phyloP scores from a whole-genome alignment of 2,329 filamentous ascomycete species.

The Grosmannia serpens region DNA sequence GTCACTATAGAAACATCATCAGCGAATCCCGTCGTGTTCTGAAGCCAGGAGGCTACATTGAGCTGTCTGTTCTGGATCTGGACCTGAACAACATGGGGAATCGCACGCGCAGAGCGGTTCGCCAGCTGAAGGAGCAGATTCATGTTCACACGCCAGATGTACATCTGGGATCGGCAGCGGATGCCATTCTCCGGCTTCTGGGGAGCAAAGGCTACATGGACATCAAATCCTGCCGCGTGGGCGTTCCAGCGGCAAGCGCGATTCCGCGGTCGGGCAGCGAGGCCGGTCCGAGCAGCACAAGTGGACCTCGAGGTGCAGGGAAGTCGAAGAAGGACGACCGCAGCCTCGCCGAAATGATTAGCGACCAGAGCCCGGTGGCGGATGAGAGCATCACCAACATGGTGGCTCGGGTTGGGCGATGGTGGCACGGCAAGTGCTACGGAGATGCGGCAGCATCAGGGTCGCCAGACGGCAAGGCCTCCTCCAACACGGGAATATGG shows the following conservation, averaged over 20 bases:
- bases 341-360: conserved; percentile 61
- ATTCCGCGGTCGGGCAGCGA: conserved; percentile 19
- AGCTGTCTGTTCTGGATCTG: conserved; percentile 65
- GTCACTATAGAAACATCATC: conserved; percentile 58
- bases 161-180: conserved; percentile 47
- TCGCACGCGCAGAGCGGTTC: conserved; percentile 54
- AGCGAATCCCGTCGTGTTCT: conserved; percentile 67
- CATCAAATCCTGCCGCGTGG: conserved; percentile 66
- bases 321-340: conserved; percentile 34
- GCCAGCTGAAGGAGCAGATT: conserved; percentile 60
- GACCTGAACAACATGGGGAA: conserved; percentile 77
- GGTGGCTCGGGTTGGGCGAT: conserved; percentile 83
- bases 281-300: conserved; percentile 2
- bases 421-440: conserved; percentile 95
- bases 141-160: conserved; percentile 47
- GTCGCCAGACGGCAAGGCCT: conserved; percentile 3
- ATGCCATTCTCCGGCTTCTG: conserved; percentile 53
- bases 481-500: conserved; percentile 58
- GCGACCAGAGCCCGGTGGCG: conserved; percentile 54
- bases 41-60: conserved; percentile 67
- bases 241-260: conserved; percentile 57
- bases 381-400: conserved; percentile 87
- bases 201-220: conserved; percentile 59
- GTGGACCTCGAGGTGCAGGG: conserved; percentile 2
- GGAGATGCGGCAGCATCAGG: conserved; percentile 46